Conservation (phyloP, 1,284 basidiomycete genomes). For the Ceratobasidium sp. region DNA sequence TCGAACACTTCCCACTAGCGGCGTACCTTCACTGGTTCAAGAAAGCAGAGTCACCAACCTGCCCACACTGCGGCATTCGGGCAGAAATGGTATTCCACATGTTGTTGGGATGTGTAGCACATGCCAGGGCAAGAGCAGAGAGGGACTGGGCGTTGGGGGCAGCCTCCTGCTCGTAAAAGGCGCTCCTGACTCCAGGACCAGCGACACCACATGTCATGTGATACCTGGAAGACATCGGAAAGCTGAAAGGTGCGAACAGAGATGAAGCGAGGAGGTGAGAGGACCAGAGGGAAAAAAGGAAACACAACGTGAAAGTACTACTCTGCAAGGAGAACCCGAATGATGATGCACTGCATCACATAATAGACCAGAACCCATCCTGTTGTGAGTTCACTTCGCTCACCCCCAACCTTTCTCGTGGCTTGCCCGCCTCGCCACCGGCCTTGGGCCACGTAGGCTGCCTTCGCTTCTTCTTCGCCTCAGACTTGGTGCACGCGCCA, state of each 20-base stretch:
- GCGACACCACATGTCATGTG: background rate
- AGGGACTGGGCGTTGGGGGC: slow-evolving; percentile 3
- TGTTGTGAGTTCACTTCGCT: too few relatives aligned
- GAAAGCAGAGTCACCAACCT: background rate
- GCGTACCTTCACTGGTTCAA: slow-evolving; percentile 8
- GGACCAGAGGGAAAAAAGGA: too few relatives aligned
- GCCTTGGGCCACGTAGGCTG: too few relatives aligned
- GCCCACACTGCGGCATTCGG: background rate
- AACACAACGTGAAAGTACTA: too few relatives aligned
- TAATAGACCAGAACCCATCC: too few relatives aligned
- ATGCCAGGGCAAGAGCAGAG: background rate
- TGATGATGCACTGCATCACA: too few relatives aligned
- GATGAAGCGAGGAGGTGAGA: background rate
- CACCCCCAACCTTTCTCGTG: too few relatives aligned
- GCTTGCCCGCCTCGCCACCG: too few relatives aligned
- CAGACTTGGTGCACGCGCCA: too few relatives aligned
- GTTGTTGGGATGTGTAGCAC: slow-evolving; percentile 2
- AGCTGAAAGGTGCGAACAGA: background rate
- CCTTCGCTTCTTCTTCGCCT: too few relatives aligned
- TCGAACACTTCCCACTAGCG: slow-evolving; percentile 17
- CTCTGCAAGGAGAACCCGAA: too few relatives aligned
- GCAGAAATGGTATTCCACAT: background rate
- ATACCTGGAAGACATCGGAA: background rate
- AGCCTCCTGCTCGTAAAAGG: background rate
- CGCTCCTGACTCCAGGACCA: background rate